Conservation (phyloP, 129 eudicot genomes). For the Centella asiatica region DNA sequence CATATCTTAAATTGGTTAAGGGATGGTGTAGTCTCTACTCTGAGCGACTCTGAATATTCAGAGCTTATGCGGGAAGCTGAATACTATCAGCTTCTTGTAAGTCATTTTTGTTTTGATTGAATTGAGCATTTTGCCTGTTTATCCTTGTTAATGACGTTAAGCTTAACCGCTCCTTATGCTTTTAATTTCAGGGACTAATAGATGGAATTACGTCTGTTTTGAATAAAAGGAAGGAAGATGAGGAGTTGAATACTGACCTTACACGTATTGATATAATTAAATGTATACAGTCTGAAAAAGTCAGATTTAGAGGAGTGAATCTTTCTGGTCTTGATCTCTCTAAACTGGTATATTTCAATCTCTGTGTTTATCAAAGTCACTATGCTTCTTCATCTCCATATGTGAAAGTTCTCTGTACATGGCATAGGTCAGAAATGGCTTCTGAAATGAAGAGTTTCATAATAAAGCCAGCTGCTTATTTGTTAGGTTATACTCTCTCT, state of each 20-base stretch:
- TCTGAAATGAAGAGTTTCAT: background rate
- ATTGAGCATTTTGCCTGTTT: too few relatives aligned
- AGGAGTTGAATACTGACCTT: slow-evolving; percentile 63
- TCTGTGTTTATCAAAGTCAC: background rate
- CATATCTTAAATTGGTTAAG: slow-evolving; percentile 87
- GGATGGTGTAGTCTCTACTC: slow-evolving; percentile 66
- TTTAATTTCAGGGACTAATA: slow-evolving; percentile 55
- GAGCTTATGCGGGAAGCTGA: slow-evolving; percentile 91
- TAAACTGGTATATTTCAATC: slow-evolving; percentile 48
- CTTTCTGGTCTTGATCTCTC: slow-evolving; percentile 95
- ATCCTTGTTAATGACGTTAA: background rate
- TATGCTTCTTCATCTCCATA: too few relatives aligned
- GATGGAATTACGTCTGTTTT: slow-evolving; percentile 54
- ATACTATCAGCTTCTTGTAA: slow-evolving; percentile 84
- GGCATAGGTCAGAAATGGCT: background rate
- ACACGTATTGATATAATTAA: slow-evolving; percentile 84
- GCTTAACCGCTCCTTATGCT: too few relatives aligned
- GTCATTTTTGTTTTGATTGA: slow-evolving; percentile 14
- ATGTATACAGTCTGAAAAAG: slow-evolving; percentile 86
- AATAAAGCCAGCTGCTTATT: background rate
- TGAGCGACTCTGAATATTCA: slow-evolving; percentile 55
- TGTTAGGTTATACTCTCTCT: too few relatives aligned
- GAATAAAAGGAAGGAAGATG: slow-evolving; percentile 58
- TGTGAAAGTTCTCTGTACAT: too few relatives aligned
- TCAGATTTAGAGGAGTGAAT: slow-evolving; percentile 84